Conservation (phyloP, 768 basidiomycete genomes). For the Tubosaeta brunneosetosa region DNA sequence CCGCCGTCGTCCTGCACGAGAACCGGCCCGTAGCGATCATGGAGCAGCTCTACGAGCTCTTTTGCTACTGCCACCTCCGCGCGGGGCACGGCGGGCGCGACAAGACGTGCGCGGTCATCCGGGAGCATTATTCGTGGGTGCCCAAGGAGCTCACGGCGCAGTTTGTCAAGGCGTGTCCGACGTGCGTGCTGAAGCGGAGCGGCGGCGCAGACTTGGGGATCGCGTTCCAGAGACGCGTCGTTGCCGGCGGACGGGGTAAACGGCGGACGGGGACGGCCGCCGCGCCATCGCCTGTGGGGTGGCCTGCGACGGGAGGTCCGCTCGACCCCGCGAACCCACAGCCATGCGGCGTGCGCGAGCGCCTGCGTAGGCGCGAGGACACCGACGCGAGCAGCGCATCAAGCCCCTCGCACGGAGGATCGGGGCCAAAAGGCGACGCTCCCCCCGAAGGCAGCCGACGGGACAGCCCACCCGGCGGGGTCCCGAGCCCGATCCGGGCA, state of each 20-base stretch:
- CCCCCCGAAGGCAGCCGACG: conserved; percentile 4
- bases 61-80: conserved; percentile 67
- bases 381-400: not conserved
- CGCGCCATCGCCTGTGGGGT: conserved; percentile 2
- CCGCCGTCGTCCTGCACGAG: conserved; percentile 62
- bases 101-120: conserved; percentile 64
- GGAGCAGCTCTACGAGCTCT: conserved; percentile 74
- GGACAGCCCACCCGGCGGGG: not conserved
- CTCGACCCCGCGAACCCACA: conserved; percentile 21
- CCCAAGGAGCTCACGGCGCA: conserved; percentile 79
- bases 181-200: conserved; percentile 51
- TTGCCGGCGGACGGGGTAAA: not conserved
- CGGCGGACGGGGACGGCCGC: not conserved
- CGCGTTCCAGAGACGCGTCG: conserved; percentile 5
- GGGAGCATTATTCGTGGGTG: conserved; percentile 74
- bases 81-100: conserved; percentile 74
- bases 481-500: not conserved
- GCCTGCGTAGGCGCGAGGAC: not conserved
- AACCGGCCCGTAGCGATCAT: conserved; percentile 68
- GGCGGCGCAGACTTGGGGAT: conserved; percentile 25
- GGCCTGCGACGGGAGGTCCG: conserved; percentile 24
- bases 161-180: conserved; percentile 77
- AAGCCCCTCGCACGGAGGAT: not conserved
- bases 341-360: conserved; percentile 10
- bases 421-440: not conserved